Base-by-base conservation (phyloP, 352 stramenopile genomes). In the Phytophthora chlamydospora region DNA sequence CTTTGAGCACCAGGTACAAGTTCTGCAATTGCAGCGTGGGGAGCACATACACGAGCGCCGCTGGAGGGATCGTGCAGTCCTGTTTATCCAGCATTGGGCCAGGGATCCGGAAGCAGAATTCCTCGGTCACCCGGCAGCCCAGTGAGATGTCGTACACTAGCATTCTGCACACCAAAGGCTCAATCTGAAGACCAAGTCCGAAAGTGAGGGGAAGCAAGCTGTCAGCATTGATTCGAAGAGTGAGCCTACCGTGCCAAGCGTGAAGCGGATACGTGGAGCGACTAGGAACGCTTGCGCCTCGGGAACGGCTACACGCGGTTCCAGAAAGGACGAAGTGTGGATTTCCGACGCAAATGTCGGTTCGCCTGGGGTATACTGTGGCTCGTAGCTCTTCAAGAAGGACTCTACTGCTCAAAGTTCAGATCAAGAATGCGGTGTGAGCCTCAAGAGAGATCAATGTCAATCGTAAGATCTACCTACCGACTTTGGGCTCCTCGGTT, bases 301-400 rank as follows among this genome's bases (percentile, higher is more conserved):
- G 19, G 83, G 72, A 0, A 81, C 66, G 5, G 81, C 77, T 4
- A 86, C 61, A 0, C 76, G 75, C 4, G 75, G 58, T 40, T 86
- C 63, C 6, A 90, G 47, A 49, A 80, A 78, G 4, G 43, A 53
- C 1, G 77, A 81, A 6, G 70, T 56, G 0, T 54, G 16, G 6
- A 86, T 34, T n/a, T 80, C 66, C 0, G 66, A 76, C 1, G 75
- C 68, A 60, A 90, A 89, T 1, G 83, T 90, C 2, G 66, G 57
- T 7, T 83, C 71, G 0, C 66, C 58, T 0, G 57, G 46, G 3
- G 33, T 53, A 31, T 82, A 88, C 1, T 80, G 77, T 6, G 80
- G 74, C 39, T 92, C 80, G 36, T 92, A 92, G 53, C 76, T 85
- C 57, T 84, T 88, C 42, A 90, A 50, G 32, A 90, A 45, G 13